Percentiles rank a stretch among this genome's conserved stretches.
These are phyloP conservation scores for Musa troglodytarum DNA, from an alignment of 176 grass and related monocot species.

Conservation along the genomic window DNA sequence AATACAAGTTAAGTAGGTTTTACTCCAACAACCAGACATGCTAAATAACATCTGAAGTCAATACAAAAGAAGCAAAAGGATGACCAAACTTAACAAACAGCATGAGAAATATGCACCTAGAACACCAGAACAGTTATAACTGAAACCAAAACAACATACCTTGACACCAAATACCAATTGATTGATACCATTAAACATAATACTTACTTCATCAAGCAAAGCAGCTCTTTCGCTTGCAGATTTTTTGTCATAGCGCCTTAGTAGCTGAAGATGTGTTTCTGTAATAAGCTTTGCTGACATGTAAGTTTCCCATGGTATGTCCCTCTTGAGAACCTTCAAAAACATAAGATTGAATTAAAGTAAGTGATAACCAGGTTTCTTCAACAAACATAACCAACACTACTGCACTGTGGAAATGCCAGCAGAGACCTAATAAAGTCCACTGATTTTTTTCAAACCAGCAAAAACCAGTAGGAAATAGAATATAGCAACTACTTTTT, in stretches of 20 bases:
- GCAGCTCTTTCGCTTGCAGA: constrained; percentile 56
- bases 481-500: too few relatives aligned
- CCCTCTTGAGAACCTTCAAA: constrained; percentile 86
- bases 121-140: neutral
- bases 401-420: neutral
- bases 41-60: too few relatives aligned
- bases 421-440: constrained; percentile 1
- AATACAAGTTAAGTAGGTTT: too few relatives aligned
- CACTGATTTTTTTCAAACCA: neutral
- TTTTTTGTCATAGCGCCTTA: constrained; percentile 73
- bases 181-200: neutral
- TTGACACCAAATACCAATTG: neutral
- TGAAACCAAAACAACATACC: neutral
- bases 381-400: neutral
- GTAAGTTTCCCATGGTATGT: constrained; percentile 98
- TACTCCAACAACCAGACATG: too few relatives aligned
- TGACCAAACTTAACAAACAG: too few relatives aligned
- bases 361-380: neutral
- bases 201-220: constrained; percentile 82
- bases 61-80: too few relatives aligned
- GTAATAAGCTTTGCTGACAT: constrained; percentile 90
- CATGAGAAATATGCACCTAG: too few relatives aligned
- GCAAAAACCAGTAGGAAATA: neutral
- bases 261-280: constrained; percentile 67
- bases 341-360: constrained; percentile 19